Percentiles rank a stretch among this genome's conserved stretches.
Conservation (phyloP, 768 basidiomycete genomes). For the Amanita pseudoporphyria region DNA sequence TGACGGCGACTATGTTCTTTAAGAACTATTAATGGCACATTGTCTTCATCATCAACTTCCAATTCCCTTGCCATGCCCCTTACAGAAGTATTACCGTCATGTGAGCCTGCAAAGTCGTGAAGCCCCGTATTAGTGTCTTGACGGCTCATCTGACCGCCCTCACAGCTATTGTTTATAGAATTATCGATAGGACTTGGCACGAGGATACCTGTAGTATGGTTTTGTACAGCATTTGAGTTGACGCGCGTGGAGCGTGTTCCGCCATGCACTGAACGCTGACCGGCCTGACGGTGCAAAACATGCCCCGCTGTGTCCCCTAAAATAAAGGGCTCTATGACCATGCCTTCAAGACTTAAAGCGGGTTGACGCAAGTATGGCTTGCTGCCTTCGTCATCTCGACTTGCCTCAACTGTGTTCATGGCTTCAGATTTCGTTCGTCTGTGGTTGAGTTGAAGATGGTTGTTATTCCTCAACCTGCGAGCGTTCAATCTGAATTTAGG, state of each 20-base stretch:
- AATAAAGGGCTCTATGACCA: neutral
- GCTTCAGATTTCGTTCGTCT: neutral
- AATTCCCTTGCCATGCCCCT: neutral
- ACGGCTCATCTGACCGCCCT: too few species aligned
- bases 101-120: neutral
- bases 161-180: too few species aligned
- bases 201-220: neutral
- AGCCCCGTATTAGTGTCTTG: neutral
- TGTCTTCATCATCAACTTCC: neutral
- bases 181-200: too few species aligned
- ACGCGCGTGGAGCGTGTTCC: too few species aligned
- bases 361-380: slow-evolving; percentile 43
- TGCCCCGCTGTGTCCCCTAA: neutral
- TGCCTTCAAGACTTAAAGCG: slow-evolving; percentile 19
- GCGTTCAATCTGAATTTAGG: slow-evolving; percentile 19
- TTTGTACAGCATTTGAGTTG: neutral
- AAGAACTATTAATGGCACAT: slow-evolving; percentile 2
- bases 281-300: neutral
- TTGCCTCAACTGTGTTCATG: neutral
- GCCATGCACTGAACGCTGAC: too few species aligned
- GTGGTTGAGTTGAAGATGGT: slow-evolving; percentile 11
- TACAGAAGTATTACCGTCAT: too few species aligned
- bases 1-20: neutral
- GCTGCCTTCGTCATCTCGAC: neutral
- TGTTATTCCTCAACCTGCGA: slow-evolving; percentile 19